A percentile compares a stretch with the other conserved stretches of the same genome.
Evolutionary conservation across 257 asterid genomes (phyloP).

Genomic region (Solanum habrochaites): DNA sequence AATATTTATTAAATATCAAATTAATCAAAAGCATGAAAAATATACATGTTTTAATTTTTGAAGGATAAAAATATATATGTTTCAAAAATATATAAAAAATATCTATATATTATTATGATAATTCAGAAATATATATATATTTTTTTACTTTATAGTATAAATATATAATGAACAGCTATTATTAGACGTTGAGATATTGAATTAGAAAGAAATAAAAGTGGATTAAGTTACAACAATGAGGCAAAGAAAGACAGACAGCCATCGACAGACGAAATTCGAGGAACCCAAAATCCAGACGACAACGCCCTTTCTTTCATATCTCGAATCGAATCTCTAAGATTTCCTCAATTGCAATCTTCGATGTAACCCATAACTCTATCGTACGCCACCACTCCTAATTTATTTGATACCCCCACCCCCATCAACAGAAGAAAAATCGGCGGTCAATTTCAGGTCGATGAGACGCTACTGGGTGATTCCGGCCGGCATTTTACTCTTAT

Average conservation of each 20-base stretch:
- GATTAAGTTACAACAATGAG: too few species aligned
- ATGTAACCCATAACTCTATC: background rate
- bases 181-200: too few species aligned
- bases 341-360: constrained; percentile 6
- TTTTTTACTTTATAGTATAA: too few species aligned
- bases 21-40: fast-evolving
- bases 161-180: too few species aligned
- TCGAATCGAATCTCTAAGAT: constrained; percentile 32
- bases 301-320: background rate
- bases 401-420: background rate
- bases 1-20: too few species aligned
- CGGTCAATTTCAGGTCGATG: constrained; percentile 18
- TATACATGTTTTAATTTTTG: too few species aligned
- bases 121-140: too few species aligned
- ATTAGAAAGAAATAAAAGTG: too few species aligned
- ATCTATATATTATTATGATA: too few species aligned
- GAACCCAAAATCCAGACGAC: background rate
- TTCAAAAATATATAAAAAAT: fast-evolving
- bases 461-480: constrained; percentile 10
- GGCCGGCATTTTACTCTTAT: background rate
- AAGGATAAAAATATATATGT: fast-evolving
- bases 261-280: background rate
- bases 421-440: background rate
- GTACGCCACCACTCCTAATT: background rate
- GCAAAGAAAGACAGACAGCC: background rate